Evolutionary conservation across 805 yeast genomes (phyloP).

Genomic region (Lipomyces yamadae): DNA sequence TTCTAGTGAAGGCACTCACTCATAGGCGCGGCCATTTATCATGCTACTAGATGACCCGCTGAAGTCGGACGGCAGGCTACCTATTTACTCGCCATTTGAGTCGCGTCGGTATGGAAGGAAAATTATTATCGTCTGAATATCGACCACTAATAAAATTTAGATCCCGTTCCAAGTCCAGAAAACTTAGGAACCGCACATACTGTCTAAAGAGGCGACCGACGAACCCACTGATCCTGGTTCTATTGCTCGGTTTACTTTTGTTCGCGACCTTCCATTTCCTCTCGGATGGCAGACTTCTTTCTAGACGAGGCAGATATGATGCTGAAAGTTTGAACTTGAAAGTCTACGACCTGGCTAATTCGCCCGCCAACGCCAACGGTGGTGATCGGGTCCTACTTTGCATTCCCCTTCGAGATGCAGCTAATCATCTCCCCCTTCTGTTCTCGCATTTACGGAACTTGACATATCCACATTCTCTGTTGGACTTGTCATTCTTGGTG

Average conservation of each 20-base stretch:
- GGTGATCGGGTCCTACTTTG: constrained; percentile 80
- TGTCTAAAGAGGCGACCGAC: neutral
- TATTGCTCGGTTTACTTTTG: neutral
- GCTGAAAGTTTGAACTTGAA: constrained; percentile 3
- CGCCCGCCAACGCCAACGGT: constrained; percentile 46
- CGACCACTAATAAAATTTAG: neutral
- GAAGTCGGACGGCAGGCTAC: neutral
- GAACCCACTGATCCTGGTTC: neutral
- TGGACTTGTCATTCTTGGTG: constrained; percentile 79
- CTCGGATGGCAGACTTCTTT: neutral
- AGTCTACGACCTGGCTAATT: constrained; percentile 26
- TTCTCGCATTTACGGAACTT: constrained; percentile 78
- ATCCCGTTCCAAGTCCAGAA: neutral
- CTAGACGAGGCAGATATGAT: neutral
- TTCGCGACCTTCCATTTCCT: neutral
- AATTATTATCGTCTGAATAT: neutral
- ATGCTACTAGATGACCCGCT: neutral
- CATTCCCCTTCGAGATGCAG: constrained; percentile 92
- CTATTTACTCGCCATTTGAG: neutral
- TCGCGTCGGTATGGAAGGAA: neutral
- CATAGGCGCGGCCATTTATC: neutral
- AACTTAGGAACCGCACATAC: neutral
- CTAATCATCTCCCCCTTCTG: constrained; percentile 86
- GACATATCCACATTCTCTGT: constrained; percentile 67
- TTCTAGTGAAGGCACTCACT: neutral